Percentiles rank a stretch among this genome's conserved stretches.
Evolutionary conservation across 2,329 filamentous ascomycete species (phyloP).

Genomic region (Stagonosporopsis tanaceti): DNA sequence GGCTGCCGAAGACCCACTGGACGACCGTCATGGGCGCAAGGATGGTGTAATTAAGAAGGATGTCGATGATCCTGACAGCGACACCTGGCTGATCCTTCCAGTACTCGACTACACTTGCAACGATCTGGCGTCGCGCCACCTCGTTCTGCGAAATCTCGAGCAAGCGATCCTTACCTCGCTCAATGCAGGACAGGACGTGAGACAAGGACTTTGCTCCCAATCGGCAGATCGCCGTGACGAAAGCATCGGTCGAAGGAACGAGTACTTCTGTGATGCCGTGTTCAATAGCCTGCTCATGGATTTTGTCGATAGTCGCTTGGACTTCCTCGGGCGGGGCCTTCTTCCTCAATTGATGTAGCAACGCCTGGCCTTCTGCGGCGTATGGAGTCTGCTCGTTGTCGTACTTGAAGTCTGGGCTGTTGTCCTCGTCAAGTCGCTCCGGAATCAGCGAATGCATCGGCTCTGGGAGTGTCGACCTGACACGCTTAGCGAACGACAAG

Average conservation of each 20-base stretch:
- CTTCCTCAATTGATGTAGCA: slow-evolving; percentile 79
- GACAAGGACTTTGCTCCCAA: slow-evolving; percentile 95
- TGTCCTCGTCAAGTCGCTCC: slow-evolving; percentile 90
- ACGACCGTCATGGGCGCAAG: slow-evolving; percentile 85
- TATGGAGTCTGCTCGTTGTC: slow-evolving; percentile 81
- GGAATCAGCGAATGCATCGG: slow-evolving; percentile 83
- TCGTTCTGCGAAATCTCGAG: slow-evolving; percentile 78
- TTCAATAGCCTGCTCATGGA: slow-evolving; percentile 79
- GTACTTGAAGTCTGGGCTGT: slow-evolving; percentile 94
- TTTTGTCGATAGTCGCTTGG: slow-evolving; percentile 78
- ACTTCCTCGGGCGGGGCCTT: slow-evolving; percentile 89
- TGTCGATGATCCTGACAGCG: slow-evolving; percentile 91
- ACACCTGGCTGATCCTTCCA: slow-evolving; percentile 93
- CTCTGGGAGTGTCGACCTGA: slow-evolving; percentile 89
- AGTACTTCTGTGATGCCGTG: slow-evolving; percentile 75
- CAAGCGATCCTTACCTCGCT: slow-evolving; percentile 89
- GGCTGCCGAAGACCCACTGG: slow-evolving; percentile 84
- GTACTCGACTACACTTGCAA: slow-evolving; percentile 88
- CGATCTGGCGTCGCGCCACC: slow-evolving; percentile 83
- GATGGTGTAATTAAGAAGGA: slow-evolving; percentile 96
- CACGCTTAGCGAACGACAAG: slow-evolving; percentile 92
- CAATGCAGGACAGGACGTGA: slow-evolving; percentile 93
- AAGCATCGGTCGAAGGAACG: slow-evolving; percentile 88
- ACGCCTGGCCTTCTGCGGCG: slow-evolving; percentile 80
- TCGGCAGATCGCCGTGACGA: slow-evolving; percentile 91